These are phyloP conservation scores for Karstenula rhodostoma DNA, from an alignment of 2,329 filamentous ascomycete species.

Conservation along the genomic window DNA sequence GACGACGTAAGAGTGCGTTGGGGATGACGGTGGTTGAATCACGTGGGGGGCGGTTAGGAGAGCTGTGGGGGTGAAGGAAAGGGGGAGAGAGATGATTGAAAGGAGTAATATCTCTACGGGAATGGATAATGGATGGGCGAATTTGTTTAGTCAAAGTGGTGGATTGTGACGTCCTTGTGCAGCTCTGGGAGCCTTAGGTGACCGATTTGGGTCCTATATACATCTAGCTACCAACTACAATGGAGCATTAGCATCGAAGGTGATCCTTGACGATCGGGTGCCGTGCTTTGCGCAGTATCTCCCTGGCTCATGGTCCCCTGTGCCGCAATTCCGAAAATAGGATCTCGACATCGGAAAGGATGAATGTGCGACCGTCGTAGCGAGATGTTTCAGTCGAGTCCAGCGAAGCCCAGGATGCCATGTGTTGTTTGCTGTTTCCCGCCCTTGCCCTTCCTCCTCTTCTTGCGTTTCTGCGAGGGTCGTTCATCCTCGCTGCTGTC, in stretches of 20 bases:
- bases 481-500: slow-evolving; percentile 57
- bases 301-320: background rate
- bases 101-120: no score
- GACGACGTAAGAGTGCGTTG: background rate
- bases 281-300: background rate
- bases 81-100: slow-evolving; percentile 30
- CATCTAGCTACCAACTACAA: background rate
- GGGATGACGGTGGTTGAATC: background rate
- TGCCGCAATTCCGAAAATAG: background rate
- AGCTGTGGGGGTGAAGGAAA: slow-evolving; percentile 42
- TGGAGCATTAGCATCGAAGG: background rate
- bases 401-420: slow-evolving; percentile 48
- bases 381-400: slow-evolving; percentile 34
- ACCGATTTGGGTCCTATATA: background rate
- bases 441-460: slow-evolving; percentile 51
- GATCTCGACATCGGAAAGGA: background rate
- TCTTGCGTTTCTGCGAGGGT: slow-evolving; percentile 52
- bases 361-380: background rate
- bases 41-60: slow-evolving; percentile 6
- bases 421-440: slow-evolving; percentile 43
- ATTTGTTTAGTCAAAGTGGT: background rate
- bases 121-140: no score
- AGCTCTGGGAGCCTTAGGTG: background rate
- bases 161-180: slow-evolving; percentile 2
- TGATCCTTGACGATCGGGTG: background rate